Base-by-base conservation (phyloP, 768 basidiomycete species). In the Amanita subjunquillea region DNA sequence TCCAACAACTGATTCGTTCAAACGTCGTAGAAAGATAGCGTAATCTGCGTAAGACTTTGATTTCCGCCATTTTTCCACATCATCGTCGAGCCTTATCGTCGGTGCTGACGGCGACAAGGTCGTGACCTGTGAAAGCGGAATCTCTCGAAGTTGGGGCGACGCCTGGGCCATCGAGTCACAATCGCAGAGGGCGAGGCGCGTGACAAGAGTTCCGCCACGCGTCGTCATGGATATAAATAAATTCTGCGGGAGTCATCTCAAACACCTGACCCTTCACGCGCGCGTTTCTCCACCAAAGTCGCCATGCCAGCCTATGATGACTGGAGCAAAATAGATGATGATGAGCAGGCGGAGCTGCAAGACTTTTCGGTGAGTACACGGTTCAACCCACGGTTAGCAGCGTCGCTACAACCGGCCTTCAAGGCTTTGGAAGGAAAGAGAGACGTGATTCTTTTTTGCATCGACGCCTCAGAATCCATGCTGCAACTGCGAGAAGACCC, bases 391-490 rank as follows among this genome's bases (percentile, higher is more conserved):
- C 55, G 20, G 13, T 22, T 40, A 43, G 51, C 56, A 27, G 54
- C 56, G 54, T 37, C 34, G 2, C 50, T 1, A 22, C 25, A 34
- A 29, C 20, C 10, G n/a, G 39, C 44, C 49, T 34, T 42, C 46
- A 17, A 88, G 87, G 74, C 74, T 54, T 77, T 79, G 56, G 87
- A 90, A 56, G 80, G 80, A 48, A 83, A 84, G 57, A 79, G 79
- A 55, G 92, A 97, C 60, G 88, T 92, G 30, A 85, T 95, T 43
- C 68, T 98, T n/a, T 96, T 97, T 70, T 89, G 87, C 65, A 91
- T 99, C 54, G 94, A 99, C 67, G 91, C 90, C 56, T 95, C 94
- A 0, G 72, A 79, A 50, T 89, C 91, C 9, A 97, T 98, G 95
- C 83, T 87, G 23, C 73, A 72, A 36, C 77, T 85, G 40, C 73